These are phyloP conservation scores for Lineolata rhizophorae DNA, from an alignment of 495 filamentous ascomycete species.

Conservation along the genomic window DNA sequence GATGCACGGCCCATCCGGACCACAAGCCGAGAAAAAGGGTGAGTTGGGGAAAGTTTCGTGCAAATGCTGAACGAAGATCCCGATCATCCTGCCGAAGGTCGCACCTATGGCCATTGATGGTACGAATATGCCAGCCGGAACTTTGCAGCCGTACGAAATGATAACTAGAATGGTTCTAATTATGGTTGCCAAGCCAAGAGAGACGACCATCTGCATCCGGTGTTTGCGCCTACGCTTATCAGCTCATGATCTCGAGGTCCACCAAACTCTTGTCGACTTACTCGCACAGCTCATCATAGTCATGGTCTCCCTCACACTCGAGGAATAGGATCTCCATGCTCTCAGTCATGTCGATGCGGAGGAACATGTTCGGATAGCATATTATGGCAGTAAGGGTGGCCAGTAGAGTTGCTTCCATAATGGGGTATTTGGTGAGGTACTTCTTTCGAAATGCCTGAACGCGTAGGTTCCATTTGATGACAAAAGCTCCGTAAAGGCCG, in stretches of 20 bases:
- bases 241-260: neutral
- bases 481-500: slow-evolving; percentile 86
- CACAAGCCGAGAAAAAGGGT: slow-evolving; percentile 65
- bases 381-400: slow-evolving; percentile 69
- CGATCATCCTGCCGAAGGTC: slow-evolving; percentile 81
- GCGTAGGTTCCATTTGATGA: slow-evolving; percentile 95
- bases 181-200: slow-evolving; percentile 58
- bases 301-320: slow-evolving; percentile 82
- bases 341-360: slow-evolving; percentile 96
- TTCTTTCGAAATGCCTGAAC: slow-evolving; percentile 88
- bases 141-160: slow-evolving; percentile 94
- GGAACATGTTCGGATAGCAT: slow-evolving; percentile 89
- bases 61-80: slow-evolving; percentile 77
- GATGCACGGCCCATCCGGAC: slow-evolving; percentile 87
- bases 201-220: slow-evolving; percentile 60
- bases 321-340: slow-evolving; percentile 96
- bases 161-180: slow-evolving; percentile 73
- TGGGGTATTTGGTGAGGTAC: slow-evolving; percentile 64
- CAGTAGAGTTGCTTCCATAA: slow-evolving; percentile 71
- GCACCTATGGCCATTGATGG: slow-evolving; percentile 96
- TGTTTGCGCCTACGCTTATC: slow-evolving; percentile 24
- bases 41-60: slow-evolving; percentile 66
- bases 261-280: slow-evolving; percentile 15
- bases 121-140: slow-evolving; percentile 91
- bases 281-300: slow-evolving; percentile 86